These are phyloP conservation scores for Eutypella sp. DNA, from an alignment of 2,329 filamentous ascomycete species.

Conservation along the genomic window DNA sequence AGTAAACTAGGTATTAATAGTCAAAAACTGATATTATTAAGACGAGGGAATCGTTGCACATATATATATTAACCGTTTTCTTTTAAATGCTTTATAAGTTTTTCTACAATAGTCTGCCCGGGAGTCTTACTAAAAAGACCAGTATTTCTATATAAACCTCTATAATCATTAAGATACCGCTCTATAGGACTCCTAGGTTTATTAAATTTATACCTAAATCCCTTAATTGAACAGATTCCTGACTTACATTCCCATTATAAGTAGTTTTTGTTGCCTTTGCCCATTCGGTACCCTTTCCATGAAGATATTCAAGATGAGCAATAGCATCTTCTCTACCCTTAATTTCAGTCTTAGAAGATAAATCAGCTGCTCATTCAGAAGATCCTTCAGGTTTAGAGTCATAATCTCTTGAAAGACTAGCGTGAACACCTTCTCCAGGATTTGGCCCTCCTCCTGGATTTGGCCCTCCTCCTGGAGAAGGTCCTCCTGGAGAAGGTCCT, in stretches of 20 bases:
- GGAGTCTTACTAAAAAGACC: not conserved
- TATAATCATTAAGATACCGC: not conserved
- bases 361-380: not conserved
- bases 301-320: not conserved
- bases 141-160: not conserved
- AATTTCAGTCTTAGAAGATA: not conserved
- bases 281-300: not conserved
- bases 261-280: not conserved
- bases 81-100: not conserved
- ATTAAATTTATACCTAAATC: not conserved
- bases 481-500: too few species aligned
- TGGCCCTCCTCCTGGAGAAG: not conserved
- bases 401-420: not conserved
- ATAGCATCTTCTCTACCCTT: not conserved
- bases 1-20: not conserved
- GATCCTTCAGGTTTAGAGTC: not conserved
- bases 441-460: not conserved
- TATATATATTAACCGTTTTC: not conserved
- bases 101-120: not conserved
- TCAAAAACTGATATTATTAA: not conserved
- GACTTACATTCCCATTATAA: too few species aligned
- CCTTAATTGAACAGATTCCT: not conserved
- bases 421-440: not conserved
- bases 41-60: not conserved
- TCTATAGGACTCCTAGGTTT: not conserved